Percentiles rank a stretch among this genome's conserved stretches.
Evolutionary conservation across 108 stramenopile species (phyloP).

Genomic region (Cyclotella sp.): DNA sequence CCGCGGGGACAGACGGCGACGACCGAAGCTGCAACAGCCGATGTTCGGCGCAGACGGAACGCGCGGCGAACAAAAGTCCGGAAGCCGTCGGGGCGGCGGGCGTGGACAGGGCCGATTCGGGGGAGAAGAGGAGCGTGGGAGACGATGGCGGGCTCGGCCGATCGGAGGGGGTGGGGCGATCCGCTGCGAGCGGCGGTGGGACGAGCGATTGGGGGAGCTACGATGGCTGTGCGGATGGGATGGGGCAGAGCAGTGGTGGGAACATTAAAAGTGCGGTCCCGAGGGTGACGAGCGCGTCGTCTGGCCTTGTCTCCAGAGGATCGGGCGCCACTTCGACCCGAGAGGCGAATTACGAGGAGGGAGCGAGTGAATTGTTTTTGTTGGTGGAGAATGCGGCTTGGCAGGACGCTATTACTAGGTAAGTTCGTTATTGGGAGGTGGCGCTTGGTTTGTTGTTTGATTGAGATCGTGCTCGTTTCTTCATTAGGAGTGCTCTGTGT

Average conservation of each 20-base stretch:
- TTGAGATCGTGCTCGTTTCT: background rate
- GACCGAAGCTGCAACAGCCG: background rate
- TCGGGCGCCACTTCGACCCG: background rate
- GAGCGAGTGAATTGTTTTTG: slow-evolving; percentile 64
- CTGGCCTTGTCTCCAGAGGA: background rate
- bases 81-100: too few species aligned
- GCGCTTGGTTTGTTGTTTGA: background rate
- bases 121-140: too few species aligned
- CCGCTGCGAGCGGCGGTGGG: background rate
- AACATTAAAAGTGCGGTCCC: background rate
- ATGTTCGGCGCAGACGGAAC: background rate
- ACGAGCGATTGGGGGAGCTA: background rate
- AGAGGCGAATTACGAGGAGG: slow-evolving; percentile 57
- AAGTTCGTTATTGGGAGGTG: too few species aligned
- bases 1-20: background rate
- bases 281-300: too few species aligned
- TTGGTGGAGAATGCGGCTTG: slow-evolving; percentile 62
- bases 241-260: background rate
- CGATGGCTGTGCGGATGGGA: background rate
- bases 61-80: background rate
- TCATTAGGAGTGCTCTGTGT: background rate
- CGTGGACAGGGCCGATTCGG: too few species aligned
- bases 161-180: too few species aligned
- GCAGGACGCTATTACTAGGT: slow-evolving; percentile 56
- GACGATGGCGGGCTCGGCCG: too few species aligned